Evolutionary conservation across 495 filamentous ascomycete genomes (phyloP).

Genomic region (Xanthoparmelia taractica): DNA sequence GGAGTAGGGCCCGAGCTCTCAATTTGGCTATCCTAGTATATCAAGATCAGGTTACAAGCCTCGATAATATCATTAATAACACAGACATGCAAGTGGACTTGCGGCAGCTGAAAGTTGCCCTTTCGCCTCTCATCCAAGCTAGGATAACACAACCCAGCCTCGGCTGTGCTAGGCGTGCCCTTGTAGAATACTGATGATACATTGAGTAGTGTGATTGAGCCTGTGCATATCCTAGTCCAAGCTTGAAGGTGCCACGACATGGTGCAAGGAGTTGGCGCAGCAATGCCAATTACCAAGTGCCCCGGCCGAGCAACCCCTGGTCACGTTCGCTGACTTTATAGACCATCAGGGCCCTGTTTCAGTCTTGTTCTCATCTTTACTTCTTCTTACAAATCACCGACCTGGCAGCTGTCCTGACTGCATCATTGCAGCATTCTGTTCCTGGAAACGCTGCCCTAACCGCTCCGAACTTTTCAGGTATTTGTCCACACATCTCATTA

Average conservation of each 20-base stretch:
- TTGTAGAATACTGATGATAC: neutral
- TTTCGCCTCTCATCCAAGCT: neutral
- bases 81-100: neutral
- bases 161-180: neutral
- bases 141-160: neutral
- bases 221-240: neutral
- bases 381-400: slow-evolving; percentile 27
- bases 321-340: neutral
- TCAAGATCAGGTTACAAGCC: neutral
- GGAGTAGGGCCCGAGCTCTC: neutral
- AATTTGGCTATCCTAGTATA: neutral
- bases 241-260: neutral
- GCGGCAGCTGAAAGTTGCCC: neutral
- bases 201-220: neutral
- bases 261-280: neutral
- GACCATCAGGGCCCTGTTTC: neutral
- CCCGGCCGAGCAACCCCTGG: neutral
- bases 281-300: neutral
- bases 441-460: slow-evolving; percentile 84
- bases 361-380: neutral
- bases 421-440: slow-evolving; percentile 85
- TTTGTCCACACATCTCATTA: slow-evolving; percentile 91
- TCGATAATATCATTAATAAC: neutral
- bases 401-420: slow-evolving; percentile 52
- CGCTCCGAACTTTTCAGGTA: slow-evolving; percentile 80